These are phyloP conservation scores for Plasmodium vivax DNA, from an alignment of 169 alveolate species.

Conservation along the genomic window DNA sequence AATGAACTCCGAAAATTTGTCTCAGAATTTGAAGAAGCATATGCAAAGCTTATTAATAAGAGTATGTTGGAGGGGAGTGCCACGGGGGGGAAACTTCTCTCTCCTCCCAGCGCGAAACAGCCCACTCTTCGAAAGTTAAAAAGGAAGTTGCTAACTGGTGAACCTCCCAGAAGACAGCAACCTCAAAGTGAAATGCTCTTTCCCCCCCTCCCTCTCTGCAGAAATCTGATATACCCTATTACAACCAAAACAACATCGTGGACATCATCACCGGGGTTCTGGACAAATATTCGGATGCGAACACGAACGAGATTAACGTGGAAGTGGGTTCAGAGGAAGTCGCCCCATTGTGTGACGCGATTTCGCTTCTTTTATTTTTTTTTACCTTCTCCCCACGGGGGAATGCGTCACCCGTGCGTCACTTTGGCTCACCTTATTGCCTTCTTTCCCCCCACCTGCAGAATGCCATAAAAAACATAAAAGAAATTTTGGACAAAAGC, in stretches of 20 bases:
- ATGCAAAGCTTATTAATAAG: constrained; percentile 72
- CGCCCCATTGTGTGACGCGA: background rate
- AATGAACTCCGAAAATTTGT: constrained; percentile 51
- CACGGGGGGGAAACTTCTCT: background rate
- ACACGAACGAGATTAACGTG: constrained; percentile 60
- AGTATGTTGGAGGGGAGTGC: constrained; percentile 3
- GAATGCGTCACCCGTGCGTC: background rate
- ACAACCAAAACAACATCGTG: constrained; percentile 63
- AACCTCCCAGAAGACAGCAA: background rate
- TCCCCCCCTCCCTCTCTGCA: background rate
- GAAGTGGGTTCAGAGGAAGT: constrained; percentile 17
- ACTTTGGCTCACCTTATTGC: background rate
- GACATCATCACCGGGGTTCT: constrained; percentile 69
- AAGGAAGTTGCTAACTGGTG: background rate
- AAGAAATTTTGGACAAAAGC: constrained; percentile 69
- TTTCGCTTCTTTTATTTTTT: background rate
- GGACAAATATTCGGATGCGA: constrained; percentile 70
- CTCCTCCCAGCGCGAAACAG: background rate
- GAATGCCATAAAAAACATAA: constrained; percentile 75
- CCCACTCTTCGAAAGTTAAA: background rate
- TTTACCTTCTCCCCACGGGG: background rate
- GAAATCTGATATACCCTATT: constrained; percentile 68
- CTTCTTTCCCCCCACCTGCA: background rate
- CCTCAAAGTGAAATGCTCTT: background rate
- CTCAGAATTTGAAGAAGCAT: constrained; percentile 74